Evolutionary conservation across 345 rosid genomes (phyloP), one percentile per base, ranked within the genome.

Genomic region (Combretum micranthum): DNA sequence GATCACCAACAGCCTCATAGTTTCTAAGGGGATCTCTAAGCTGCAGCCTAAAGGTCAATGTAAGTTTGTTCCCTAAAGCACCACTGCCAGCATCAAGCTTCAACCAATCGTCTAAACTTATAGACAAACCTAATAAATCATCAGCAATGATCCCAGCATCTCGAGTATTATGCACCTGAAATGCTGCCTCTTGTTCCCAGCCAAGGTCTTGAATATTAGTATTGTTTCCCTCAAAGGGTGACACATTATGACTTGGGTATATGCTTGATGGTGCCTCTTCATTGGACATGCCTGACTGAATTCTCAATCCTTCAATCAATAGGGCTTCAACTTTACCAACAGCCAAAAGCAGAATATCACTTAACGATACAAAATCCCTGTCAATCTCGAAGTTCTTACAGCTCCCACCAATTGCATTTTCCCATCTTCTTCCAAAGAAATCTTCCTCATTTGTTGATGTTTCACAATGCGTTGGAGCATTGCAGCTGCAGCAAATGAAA

Each of bases 1-100:
- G 79, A 22, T 80, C 79, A 48, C 90, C 93, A 55, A 85, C 86
- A 32, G 93, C 78, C 61, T 85, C 93, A 57, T 76, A 78, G 71
- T 75, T 71, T 66, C 71, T 77, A 16, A 67, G 68, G 48, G 88
- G 90, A 59, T 88, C 93, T 63, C 90, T 75, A 60, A 85, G 90
- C 70, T 77, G 73, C 61, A 85, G 71, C 79, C 26, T 78, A 50
- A 81, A 20, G 50, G 78, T 82, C 21, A 88, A 19, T 2, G 82
- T 78, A 59, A 85, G 63, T 67, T 78, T 76, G 63, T 73, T 64
- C 63, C 81, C 72, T 50, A 57, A 63, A 56, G 78, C 58, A 52
- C 74, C 72, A 4, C 37, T 60, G 47, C 84, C 84, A 3, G 54
- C 62, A 43, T 80, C 86, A 60, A 80, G 75, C 66, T 62, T 68